Evolutionary conservation across 1,284 basidiomycete species (phyloP), one percentile per base, ranked within the genome.

Genomic region (Fomitopsis schrenkii): DNA sequence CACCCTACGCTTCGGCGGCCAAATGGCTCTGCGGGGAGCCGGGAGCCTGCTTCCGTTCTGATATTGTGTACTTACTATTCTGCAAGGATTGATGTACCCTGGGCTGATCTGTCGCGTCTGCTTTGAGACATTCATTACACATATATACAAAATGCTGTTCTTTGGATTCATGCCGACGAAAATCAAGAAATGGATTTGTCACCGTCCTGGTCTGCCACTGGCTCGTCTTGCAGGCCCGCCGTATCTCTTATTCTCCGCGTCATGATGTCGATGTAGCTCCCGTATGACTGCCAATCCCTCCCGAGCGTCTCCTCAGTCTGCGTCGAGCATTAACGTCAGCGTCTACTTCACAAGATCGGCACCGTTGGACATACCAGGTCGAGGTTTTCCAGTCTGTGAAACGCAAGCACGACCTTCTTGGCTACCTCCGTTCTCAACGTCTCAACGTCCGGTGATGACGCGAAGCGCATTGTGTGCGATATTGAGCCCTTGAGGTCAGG

Each of bases 1-100:
- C 64, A 95, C 94, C 0, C 79, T 96, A 40, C 84, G 91, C 33
- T 86, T 95, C 69, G 94, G 94, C 14, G 87, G 88, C 17, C 88
- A 90, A 63, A 84, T 96, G 75, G 88, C 90, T 1, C 75, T 96
- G 22, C 86, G 93, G 46, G 90, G 94, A 5, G 93, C 92, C 48
- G 84, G 89, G 40, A 92, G 81, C 66, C 76, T 95, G 8, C 78
- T 96, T 33, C 94, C 94, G 12, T 78, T 93, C 69, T 94, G 53
- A 45, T 57, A 22, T 8, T 50, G 30, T 50, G 30, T 50, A 50
- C 15, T 33, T 33, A 50, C 15, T 30, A n/a, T 28, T 33, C 46
- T 61, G 41, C 40, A 4, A 9, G n/a, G 48, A n/a, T 10, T 4
- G 38, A 40, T 4, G 26, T n/a, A 50, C 30, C 14, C 48, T 5